Evolutionary conservation across 768 basidiomycete species (phyloP), one percentile per base, ranked within the genome.

Genomic region (Naganishia vaughanmartiniae): DNA sequence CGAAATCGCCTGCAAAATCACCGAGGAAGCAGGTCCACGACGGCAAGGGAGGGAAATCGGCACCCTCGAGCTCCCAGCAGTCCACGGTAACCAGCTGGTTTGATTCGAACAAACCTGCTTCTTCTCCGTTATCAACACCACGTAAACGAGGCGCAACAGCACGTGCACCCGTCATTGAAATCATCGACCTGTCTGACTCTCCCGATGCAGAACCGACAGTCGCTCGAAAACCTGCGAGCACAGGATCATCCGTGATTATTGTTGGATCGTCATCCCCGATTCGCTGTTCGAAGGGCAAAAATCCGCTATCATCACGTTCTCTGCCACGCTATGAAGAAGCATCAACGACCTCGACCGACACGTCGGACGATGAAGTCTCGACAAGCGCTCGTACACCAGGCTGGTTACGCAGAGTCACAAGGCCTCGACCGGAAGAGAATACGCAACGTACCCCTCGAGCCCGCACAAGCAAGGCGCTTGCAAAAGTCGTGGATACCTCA

Each of bases 161-260:
- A 63, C 60, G 1, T 6, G 60, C 2, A 26, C 60, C 24, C 14
- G 46, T 48, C 11, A 42, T 66, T 28, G 65, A 66, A 33, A 66
- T 66, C 19, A 66, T 66, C 34, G 65, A 66, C 48, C 28, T 66
- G 21, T 66, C 65, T 0, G 65, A 66, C 34, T 66, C 65, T 28
- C 65, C 65, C 9, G 65, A 54, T 28, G 42, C 60, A 14, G 39
- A 24, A 17, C 14, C 54, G 6, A 19, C 9, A 21, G 26, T 17
- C 15, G 42, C n/a, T 26, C 39, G 60, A 30, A 42, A 39, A 15
- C 19, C 42, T 28, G 39, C 39, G 5, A 42, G 36, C 24, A 39
- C 42, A 15, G 60, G 39, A 15, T 45, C 60, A 15, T 63, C 60
- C n/a, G 28, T 63, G 24, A 63, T 63, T 19, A 17, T 12, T 19